Conservation (phyloP, 2,329 filamentous ascomycete species). For the Fusarium buharicum region DNA sequence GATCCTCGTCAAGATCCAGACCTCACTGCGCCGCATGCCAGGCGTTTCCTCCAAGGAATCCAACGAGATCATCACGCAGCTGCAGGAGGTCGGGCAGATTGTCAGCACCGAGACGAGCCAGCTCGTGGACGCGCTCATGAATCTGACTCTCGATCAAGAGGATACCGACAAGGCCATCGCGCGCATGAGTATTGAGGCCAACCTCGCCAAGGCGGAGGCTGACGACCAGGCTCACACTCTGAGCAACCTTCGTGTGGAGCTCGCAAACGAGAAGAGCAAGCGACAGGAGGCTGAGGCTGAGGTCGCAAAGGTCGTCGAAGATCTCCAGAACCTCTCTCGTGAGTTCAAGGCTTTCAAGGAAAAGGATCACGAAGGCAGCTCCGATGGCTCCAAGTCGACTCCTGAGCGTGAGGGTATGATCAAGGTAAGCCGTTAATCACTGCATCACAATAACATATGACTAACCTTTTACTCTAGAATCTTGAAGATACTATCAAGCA, state of each 20-base stretch:
- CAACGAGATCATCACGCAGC: slow-evolving; percentile 49
- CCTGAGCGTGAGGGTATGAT: slow-evolving; percentile 44
- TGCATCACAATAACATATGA: neutral
- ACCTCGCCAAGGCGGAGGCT: slow-evolving; percentile 49
- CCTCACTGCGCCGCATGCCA: slow-evolving; percentile 54
- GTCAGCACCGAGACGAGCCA: slow-evolving; percentile 54
- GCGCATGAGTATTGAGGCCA: slow-evolving; percentile 53
- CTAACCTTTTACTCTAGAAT: slow-evolving; percentile 35
- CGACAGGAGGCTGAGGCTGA: slow-evolving; percentile 45
- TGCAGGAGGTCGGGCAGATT: slow-evolving; percentile 53
- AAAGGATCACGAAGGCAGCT: slow-evolving; percentile 30
- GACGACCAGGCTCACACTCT: slow-evolving; percentile 51
- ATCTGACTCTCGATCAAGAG: slow-evolving; percentile 52
- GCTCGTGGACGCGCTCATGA: slow-evolving; percentile 53
- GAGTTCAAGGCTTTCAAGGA: slow-evolving; percentile 49
- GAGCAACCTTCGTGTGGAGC: slow-evolving; percentile 47
- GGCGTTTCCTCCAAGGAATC: slow-evolving; percentile 51
- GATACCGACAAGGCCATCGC: slow-evolving; percentile 54
- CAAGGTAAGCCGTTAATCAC: slow-evolving; percentile 41
- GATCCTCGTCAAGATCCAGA: slow-evolving; percentile 53
- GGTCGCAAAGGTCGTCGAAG: slow-evolving; percentile 44
- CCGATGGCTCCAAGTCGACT: slow-evolving; percentile 33
- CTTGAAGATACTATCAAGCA: slow-evolving; percentile 50
- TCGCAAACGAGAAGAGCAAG: slow-evolving; percentile 49
- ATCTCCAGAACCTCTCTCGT: slow-evolving; percentile 42